These are phyloP conservation scores for Solanum ahanhuiri DNA, from an alignment of 257 asterid species.

Conservation along the genomic window DNA sequence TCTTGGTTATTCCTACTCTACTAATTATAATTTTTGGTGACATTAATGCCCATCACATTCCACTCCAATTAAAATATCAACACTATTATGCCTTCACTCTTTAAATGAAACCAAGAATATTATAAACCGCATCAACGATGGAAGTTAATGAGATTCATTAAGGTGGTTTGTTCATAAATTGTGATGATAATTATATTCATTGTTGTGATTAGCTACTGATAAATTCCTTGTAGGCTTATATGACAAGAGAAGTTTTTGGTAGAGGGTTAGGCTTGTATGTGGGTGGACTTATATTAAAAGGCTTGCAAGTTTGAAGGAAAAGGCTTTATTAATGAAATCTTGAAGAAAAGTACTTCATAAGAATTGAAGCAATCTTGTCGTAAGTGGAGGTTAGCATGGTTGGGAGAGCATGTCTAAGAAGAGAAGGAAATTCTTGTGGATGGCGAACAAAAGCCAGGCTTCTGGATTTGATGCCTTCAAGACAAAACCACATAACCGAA, in stretches of 20 bases:
- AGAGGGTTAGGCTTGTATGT: not conserved
- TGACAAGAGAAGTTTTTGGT: not conserved
- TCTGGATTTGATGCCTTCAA: not conserved
- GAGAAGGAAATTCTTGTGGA: not conserved
- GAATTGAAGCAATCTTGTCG: not conserved
- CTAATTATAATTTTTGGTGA: not conserved
- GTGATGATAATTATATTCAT: not conserved
- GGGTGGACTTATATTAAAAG: not conserved
- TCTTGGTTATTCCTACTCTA: not conserved
- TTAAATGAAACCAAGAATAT: not conserved
- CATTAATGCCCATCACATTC: not conserved
- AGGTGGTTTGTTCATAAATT: not conserved
- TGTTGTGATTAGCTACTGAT: not conserved
- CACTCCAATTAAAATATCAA: not conserved
- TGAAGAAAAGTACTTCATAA: not conserved
- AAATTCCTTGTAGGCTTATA: not conserved
- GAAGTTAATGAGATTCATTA: not conserved
- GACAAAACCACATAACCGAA: not conserved
- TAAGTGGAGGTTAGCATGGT: not conserved
- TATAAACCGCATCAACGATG: not conserved
- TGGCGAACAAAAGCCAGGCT: not conserved
- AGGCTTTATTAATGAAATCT: not conserved
- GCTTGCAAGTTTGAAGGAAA: not conserved
- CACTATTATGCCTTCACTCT: not conserved
- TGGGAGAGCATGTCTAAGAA: not conserved